These are phyloP conservation scores for Fusarium tanahbumbuense DNA, from an alignment of 2,329 filamentous ascomycete species.

Conservation along the genomic window DNA sequence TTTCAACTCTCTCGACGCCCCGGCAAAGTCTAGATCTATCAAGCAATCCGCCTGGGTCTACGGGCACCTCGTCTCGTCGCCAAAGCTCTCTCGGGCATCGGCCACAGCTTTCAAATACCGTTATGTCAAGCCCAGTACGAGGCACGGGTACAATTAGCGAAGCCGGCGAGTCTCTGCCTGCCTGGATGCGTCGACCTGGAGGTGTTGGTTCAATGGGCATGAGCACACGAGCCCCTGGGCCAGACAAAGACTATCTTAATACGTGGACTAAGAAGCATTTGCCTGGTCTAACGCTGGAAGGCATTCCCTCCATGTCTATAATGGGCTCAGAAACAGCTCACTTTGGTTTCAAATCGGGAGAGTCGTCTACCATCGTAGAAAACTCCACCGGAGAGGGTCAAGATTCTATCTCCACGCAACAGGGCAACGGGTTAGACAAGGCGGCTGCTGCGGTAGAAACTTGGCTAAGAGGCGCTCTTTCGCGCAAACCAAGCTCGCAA, in stretches of 20 bases:
- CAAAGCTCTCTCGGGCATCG: slow-evolving; percentile 56
- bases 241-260: slow-evolving; percentile 86
- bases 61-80: slow-evolving; percentile 54
- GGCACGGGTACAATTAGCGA: slow-evolving; percentile 50
- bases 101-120: slow-evolving; percentile 50
- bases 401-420: slow-evolving; percentile 56
- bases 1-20: slow-evolving; percentile 75
- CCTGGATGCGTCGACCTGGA: slow-evolving; percentile 83
- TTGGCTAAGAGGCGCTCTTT: slow-evolving; percentile 87
- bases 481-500: slow-evolving; percentile 68
- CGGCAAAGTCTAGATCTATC: slow-evolving; percentile 72
- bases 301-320: slow-evolving; percentile 73
- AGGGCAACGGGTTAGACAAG: slow-evolving; percentile 75
- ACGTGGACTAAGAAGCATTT: slow-evolving; percentile 86
- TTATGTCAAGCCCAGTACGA: slow-evolving; percentile 53
- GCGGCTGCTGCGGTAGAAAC: slow-evolving; percentile 89
- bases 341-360: slow-evolving; percentile 62
- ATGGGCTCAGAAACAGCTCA: slow-evolving; percentile 70
- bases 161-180: slow-evolving; percentile 56
- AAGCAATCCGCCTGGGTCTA: slow-evolving; percentile 56
- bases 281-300: slow-evolving; percentile 79
- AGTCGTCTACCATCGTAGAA: slow-evolving; percentile 61
- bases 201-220: slow-evolving; percentile 86
- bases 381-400: slow-evolving; percentile 62
- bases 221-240: slow-evolving; percentile 79